These are phyloP conservation scores for Daldinia childiae DNA, from an alignment of 495 filamentous ascomycete genomes.

Conservation along the genomic window DNA sequence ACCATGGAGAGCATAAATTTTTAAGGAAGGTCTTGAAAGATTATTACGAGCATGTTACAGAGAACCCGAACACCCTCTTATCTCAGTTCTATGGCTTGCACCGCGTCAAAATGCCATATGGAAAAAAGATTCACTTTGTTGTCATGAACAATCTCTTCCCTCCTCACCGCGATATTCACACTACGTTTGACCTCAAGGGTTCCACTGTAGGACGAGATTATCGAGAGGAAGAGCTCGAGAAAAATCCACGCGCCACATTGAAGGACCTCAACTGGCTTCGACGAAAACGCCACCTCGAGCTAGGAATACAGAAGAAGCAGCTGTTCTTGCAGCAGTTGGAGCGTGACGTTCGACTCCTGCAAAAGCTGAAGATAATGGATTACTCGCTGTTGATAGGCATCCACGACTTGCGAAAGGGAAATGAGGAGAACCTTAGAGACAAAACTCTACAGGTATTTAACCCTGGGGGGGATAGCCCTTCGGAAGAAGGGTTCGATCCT, in stretches of 20 bases:
- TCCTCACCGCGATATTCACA: conserved; percentile 95
- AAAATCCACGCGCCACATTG: conserved; percentile 90
- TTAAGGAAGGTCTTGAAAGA: conserved; percentile 90
- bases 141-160: conserved; percentile 99
- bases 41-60: conserved; percentile 91
- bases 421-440: conserved; percentile 94
- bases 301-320: conserved; percentile 85
- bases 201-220: conserved; percentile 93
- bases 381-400: conserved; percentile 96
- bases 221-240: conserved; percentile 84
- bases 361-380: conserved; percentile 95
- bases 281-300: conserved; percentile 82
- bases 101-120: conserved; percentile 97
- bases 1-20: conserved; percentile 95
- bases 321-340: conserved; percentile 89
- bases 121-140: conserved; percentile 98
- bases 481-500: conserved; percentile 56
- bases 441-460: conserved; percentile 97
- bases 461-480: conserved; percentile 75
- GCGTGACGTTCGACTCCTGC: conserved; percentile 83
- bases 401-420: conserved; percentile 87
- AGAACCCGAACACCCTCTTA: conserved; percentile 94
- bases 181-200: conserved; percentile 97
- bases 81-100: conserved; percentile 99
- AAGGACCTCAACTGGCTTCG: conserved; percentile 98